Evolutionary conservation across 2,329 filamentous ascomycete genomes (phyloP).

Genomic region (Westerdykella sp.): DNA sequence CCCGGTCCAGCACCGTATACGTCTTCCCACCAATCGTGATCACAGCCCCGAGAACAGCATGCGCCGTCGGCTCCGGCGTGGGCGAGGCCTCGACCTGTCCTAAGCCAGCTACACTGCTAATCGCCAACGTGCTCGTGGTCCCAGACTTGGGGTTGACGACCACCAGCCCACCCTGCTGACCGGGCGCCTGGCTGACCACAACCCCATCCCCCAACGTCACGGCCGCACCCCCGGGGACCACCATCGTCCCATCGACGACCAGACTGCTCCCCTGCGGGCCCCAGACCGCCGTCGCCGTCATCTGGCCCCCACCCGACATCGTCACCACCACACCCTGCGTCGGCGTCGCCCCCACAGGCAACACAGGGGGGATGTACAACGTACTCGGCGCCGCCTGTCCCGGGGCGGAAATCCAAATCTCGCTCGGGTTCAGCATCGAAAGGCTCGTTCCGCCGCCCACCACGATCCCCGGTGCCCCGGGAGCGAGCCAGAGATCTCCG

Average conservation of each 20-base stretch:
- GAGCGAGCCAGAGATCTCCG: too few relatives aligned
- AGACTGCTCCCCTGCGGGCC: slow-evolving; percentile 3
- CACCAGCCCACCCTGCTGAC: slow-evolving; percentile 6
- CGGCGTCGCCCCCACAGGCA: not conserved
- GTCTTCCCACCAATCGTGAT: slow-evolving; percentile 8
- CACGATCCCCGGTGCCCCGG: not conserved
- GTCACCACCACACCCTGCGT: slow-evolving; percentile 9
- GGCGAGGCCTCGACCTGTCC: not conserved
- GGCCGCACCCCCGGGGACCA: slow-evolving; percentile 2
- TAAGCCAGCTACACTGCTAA: slow-evolving; percentile 3
- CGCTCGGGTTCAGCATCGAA: slow-evolving; percentile 4
- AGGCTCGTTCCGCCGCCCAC: slow-evolving; percentile 4
- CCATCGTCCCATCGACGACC: slow-evolving; percentile 3
- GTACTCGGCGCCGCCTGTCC: slow-evolving; percentile 6
- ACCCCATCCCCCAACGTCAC: slow-evolving; percentile 6
- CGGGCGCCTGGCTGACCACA: slow-evolving; percentile 8
- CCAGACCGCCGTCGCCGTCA: slow-evolving; percentile 10
- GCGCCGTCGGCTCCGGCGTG: too few relatives aligned
- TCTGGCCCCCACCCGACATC: slow-evolving; percentile 5
- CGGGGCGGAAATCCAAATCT: slow-evolving; percentile 5
- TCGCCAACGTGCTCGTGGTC: slow-evolving; percentile 5
- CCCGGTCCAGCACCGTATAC: slow-evolving; percentile 7
- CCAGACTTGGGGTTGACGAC: slow-evolving; percentile 7
- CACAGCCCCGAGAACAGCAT: slow-evolving; percentile 3
- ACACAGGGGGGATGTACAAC: slow-evolving; percentile 9